These are phyloP conservation scores for Eurotiales sp. DNA, from an alignment of 2,329 filamentous ascomycete genomes.

Conservation along the genomic window DNA sequence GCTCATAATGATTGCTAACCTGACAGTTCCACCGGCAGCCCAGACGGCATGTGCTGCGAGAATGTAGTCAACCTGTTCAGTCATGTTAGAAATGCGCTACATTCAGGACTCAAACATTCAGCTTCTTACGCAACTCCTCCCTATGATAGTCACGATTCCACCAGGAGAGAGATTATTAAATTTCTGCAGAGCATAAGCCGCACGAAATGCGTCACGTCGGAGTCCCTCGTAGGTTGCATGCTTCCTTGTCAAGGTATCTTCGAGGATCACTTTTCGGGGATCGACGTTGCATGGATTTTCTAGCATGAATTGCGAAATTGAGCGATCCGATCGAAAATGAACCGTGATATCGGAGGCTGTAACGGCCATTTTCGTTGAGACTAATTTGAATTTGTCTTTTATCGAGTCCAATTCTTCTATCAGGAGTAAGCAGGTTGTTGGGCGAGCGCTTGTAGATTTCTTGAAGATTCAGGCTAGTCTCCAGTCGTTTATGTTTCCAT, in stretches of 20 bases:
- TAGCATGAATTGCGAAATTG: slow-evolving; percentile 14
- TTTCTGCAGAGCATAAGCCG: slow-evolving; percentile 8
- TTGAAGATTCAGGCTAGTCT: no score
- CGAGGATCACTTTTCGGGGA: slow-evolving; percentile 17
- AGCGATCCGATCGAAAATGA: slow-evolving; percentile 11
- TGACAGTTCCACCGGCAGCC: slow-evolving; percentile 18
- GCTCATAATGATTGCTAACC: no score
- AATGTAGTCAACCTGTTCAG: slow-evolving; percentile 15
- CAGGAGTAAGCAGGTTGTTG: no score
- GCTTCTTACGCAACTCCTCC: slow-evolving; percentile 5
- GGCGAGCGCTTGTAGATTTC: no score
- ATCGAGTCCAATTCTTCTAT: no score
- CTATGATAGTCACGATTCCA: slow-evolving; percentile 16
- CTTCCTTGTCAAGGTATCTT: slow-evolving; percentile 17
- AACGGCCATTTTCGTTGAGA: slow-evolving; percentile 10
- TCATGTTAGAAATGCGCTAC: no score
- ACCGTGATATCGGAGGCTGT: slow-evolving; percentile 12
- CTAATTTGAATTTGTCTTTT: no score
- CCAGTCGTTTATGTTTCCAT: no score
- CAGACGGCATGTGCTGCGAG: slow-evolving; percentile 15
- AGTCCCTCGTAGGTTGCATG: slow-evolving; percentile 13
- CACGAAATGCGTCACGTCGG: slow-evolving; percentile 14
- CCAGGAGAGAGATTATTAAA: slow-evolving; percentile 7
- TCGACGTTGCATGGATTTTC: slow-evolving; percentile 15
- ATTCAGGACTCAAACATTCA: no score